These are phyloP conservation scores for Verticillium dahliae DNA, from an alignment of 2,329 filamentous ascomycete genomes.

Conservation along the genomic window DNA sequence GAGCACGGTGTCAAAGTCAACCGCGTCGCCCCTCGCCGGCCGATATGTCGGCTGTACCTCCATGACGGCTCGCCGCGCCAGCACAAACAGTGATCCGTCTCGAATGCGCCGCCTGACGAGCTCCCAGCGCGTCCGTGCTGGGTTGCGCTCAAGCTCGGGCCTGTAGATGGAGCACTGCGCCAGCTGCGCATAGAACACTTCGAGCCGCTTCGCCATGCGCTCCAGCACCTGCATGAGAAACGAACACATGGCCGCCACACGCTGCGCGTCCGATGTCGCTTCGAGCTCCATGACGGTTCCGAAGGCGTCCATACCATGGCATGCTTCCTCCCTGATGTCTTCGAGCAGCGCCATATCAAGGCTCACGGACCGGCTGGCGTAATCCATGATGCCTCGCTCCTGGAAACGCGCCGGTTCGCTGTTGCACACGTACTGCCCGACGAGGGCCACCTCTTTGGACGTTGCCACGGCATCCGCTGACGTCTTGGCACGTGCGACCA, in stretches of 20 bases:
- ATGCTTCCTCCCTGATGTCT: constrained; percentile 44
- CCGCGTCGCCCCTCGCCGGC: constrained; percentile 17
- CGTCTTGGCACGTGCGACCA: constrained; percentile 33
- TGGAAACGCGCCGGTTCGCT: constrained; percentile 40
- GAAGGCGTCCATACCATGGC: constrained; percentile 49
- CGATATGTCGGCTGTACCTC: constrained; percentile 18
- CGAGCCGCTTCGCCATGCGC: constrained; percentile 43
- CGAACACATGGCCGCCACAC: constrained; percentile 30
- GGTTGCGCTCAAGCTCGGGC: constrained; percentile 44
- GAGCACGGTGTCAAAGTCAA: constrained; percentile 39
- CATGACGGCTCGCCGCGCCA: constrained; percentile 30
- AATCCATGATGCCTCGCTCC: constrained; percentile 43
- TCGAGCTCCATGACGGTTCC: constrained; percentile 36
- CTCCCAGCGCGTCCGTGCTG: constrained; percentile 45
- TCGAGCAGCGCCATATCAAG: constrained; percentile 48
- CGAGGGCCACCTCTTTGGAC: constrained; percentile 39
- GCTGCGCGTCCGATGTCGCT: constrained; percentile 14
- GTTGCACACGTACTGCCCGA: constrained; percentile 43
- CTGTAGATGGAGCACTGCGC: constrained; percentile 41
- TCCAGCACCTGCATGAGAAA: constrained; percentile 47
- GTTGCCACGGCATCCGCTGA: constrained; percentile 37
- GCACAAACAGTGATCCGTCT: constrained; percentile 45
- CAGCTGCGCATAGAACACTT: constrained; percentile 45
- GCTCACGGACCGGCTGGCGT: constrained; percentile 40
- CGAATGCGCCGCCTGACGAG: constrained; percentile 38